phyloP scores from a whole-genome alignment of 2,329 filamentous ascomycete species.

The Cladosporium sp. region DNA sequence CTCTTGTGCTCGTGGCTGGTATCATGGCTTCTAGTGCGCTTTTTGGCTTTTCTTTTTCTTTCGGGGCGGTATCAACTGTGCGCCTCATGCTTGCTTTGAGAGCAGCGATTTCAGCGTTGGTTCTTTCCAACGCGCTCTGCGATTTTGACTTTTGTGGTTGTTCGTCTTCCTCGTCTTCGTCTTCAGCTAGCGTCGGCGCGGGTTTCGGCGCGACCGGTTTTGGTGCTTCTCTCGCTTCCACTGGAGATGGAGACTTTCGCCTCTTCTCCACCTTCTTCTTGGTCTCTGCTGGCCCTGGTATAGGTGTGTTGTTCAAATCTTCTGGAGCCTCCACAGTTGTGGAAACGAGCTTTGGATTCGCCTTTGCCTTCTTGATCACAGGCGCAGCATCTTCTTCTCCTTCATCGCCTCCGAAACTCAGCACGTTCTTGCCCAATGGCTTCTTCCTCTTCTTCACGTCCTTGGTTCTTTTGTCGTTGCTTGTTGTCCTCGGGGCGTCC shows the following conservation, averaged over 20 bases:
- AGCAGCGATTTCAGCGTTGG: constrained; percentile 78
- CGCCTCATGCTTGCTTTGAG: constrained; percentile 81
- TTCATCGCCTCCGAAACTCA: constrained; percentile 75
- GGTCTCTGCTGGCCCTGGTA: constrained; percentile 29
- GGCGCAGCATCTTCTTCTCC: constrained; percentile 59
- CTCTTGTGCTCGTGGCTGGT: constrained; percentile 68
- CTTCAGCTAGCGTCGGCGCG: constrained; percentile 22
- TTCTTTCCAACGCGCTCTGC: constrained; percentile 57
- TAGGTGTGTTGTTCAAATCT: constrained; percentile 24
- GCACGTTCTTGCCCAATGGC: constrained; percentile 72
- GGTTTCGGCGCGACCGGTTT: constrained; percentile 5
- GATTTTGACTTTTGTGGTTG: constrained; percentile 24
- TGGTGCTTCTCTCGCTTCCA: constrained; percentile 20
- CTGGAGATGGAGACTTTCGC: constrained; percentile 24
- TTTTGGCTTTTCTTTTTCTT: constrained; percentile 60
- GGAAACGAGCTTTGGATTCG: constrained; percentile 70
- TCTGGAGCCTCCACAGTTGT: constrained; percentile 29
- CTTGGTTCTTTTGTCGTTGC: constrained; percentile 49
- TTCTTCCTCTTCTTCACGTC: constrained; percentile 67
- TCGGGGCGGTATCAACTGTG: constrained; percentile 44
- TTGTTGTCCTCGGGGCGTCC: constrained; percentile 53
- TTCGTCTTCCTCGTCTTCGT: constrained; percentile 30
- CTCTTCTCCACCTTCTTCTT: constrained; percentile 26
- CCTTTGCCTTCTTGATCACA: constrained; percentile 73
- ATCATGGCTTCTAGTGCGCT: constrained; percentile 74